Percentiles rank a stretch among this genome's conserved stretches.
These are phyloP conservation scores for Glycyrrhiza uralensis DNA, from an alignment of 306 rosid species.

Conservation along the genomic window DNA sequence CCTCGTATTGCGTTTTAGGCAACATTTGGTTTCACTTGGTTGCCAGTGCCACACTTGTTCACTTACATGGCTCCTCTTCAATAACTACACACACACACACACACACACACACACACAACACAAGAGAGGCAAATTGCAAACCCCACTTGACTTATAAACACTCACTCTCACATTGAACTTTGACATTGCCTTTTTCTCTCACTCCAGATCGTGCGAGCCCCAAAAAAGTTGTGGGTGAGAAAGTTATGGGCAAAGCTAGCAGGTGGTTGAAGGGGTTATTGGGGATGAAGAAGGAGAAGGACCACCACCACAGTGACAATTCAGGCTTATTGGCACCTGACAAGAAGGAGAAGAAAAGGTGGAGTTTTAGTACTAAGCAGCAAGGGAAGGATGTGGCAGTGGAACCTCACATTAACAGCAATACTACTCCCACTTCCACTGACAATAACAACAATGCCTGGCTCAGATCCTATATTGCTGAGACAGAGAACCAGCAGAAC, in stretches of 20 bases:
- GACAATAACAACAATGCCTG: constrained; percentile 39
- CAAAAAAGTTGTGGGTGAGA: constrained; percentile 3
- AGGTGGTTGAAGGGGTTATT: constrained; percentile 84
- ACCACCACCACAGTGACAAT: constrained; percentile 30
- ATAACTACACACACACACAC: no score
- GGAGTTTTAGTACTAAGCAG: constrained; percentile 89
- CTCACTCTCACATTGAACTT: not conserved
- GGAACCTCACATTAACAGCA: not conserved
- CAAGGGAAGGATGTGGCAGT: constrained; percentile 43
- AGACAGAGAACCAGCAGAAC: constrained; percentile 67
- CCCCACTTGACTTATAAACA: no score
- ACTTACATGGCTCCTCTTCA: no score
- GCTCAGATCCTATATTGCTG: constrained; percentile 66
- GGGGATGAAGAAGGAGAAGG: constrained; percentile 83
- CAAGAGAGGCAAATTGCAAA: no score
- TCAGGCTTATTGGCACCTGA: constrained; percentile 30
- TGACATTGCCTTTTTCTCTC: constrained; percentile 8
- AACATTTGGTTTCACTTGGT: constrained; percentile 24
- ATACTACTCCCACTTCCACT: not conserved
- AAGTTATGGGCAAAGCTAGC: constrained; percentile 59
- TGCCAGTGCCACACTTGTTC: constrained; percentile 23
- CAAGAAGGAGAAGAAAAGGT: constrained; percentile 66
- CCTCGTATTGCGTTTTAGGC: constrained; percentile 5
- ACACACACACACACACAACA: no score
- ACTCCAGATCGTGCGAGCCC: constrained; percentile 29